A percentile compares a stretch with the other conserved stretches of the same genome.
Conservation (phyloP, 2,329 filamentous ascomycete species). For the Epicoccum sorghinum region DNA sequence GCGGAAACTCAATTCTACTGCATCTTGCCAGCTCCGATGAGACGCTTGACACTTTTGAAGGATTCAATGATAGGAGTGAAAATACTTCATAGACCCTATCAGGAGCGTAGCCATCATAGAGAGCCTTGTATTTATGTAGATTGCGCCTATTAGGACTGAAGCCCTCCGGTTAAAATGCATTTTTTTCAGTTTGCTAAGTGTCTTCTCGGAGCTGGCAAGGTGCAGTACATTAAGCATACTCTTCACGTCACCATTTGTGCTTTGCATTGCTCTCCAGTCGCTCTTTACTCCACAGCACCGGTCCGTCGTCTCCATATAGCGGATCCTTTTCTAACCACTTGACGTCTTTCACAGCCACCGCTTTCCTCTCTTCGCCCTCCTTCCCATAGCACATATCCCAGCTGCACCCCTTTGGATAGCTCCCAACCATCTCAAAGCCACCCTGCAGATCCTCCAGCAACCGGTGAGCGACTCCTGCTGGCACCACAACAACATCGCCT, state of each 20-base stretch:
- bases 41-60: too few relatives aligned
- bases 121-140: too few relatives aligned
- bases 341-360: slow-evolving; percentile 56
- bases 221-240: too few relatives aligned
- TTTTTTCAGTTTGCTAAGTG: too few relatives aligned
- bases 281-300: slow-evolving; percentile 30
- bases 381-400: slow-evolving; percentile 76
- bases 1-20: not conserved
- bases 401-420: slow-evolving; percentile 62
- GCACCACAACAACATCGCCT: slow-evolving; percentile 70
- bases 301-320: slow-evolving; percentile 47
- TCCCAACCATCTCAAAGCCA: slow-evolving; percentile 70
- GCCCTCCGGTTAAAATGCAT: too few relatives aligned
- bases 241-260: not conserved
- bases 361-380: slow-evolving; percentile 60
- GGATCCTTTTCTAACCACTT: slow-evolving; percentile 67
- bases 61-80: too few relatives aligned
- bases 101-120: too few relatives aligned
- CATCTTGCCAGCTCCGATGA: too few relatives aligned
- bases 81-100: too few relatives aligned
- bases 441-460: slow-evolving; percentile 63
- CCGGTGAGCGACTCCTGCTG: slow-evolving; percentile 69
- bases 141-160: too few relatives aligned
- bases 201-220: too few relatives aligned
- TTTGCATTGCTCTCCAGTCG: slow-evolving; percentile 18